A percentile compares a stretch with the other conserved stretches of the same genome.
These are phyloP conservation scores for Xylogone sp. DNA, from an alignment of 2,329 filamentous ascomycete species.

Conservation along the genomic window DNA sequence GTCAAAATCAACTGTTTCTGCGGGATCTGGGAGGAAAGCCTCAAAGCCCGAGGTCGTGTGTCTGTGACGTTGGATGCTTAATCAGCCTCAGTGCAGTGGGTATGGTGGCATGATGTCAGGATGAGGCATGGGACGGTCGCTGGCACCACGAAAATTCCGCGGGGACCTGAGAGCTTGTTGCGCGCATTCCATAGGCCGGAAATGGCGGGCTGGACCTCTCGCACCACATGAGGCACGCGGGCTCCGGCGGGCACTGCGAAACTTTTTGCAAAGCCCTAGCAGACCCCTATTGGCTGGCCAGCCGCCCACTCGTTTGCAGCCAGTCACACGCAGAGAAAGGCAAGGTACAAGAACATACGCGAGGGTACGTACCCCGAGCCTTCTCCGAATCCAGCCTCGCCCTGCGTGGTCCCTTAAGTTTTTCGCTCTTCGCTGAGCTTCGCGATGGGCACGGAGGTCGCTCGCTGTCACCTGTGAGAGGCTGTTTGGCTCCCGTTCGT, in stretches of 20 bases:
- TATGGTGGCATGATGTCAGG: neutral
- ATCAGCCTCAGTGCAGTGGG: neutral
- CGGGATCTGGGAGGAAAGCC: neutral
- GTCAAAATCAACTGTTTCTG: neutral
- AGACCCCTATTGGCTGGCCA: neutral
- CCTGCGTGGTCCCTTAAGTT: neutral
- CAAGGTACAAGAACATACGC: neutral
- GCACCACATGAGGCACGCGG: neutral
- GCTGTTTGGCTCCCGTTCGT: too few species aligned
- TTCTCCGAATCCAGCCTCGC: neutral
- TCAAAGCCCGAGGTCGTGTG: neutral
- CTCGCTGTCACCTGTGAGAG: too few species aligned
- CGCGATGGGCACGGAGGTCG: too few species aligned
- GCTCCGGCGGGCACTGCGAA: neutral
- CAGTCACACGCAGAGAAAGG: too few species aligned
- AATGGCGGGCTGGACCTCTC: too few species aligned
- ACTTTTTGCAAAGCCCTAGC: neutral
- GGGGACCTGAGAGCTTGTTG: neutral
- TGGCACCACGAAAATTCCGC: neutral
- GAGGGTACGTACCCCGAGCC: neutral
- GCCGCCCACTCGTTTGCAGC: too few species aligned
- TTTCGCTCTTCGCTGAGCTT: too few species aligned
- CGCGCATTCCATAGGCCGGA: neutral
- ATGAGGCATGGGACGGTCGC: neutral
- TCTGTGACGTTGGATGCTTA: neutral